phyloP scores from a whole-genome alignment of 2,329 filamentous ascomycete species.

The Talaromyces funiculosus region DNA sequence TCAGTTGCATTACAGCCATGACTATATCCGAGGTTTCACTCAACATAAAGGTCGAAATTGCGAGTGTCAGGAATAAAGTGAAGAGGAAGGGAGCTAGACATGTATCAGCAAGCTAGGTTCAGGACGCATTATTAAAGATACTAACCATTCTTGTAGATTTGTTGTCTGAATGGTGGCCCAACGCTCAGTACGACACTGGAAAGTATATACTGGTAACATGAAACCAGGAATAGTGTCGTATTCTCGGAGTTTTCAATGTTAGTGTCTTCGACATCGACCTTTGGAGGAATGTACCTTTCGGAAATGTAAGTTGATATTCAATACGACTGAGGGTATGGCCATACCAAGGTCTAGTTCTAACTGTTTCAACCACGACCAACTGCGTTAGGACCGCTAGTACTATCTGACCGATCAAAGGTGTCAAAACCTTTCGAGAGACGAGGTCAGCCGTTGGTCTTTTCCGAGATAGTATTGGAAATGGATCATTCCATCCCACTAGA shows the following conservation, averaged over 20 bases:
- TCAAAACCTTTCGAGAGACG: conserved; percentile 86
- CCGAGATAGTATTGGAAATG: conserved; percentile 67
- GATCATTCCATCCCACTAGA: conserved; percentile 86
- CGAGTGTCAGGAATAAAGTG: conserved; percentile 64
- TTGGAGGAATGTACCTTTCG: conserved; percentile 68
- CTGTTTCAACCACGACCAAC: conserved; percentile 64
- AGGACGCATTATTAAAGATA: conserved; percentile 15
- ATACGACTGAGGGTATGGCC: conserved; percentile 8
- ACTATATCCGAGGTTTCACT: conserved; percentile 67
- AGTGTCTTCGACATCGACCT: conserved; percentile 68
- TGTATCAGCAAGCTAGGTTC: conserved; percentile 20
- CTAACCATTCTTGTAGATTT: conserved; percentile 72
- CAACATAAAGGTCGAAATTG: conserved; percentile 73
- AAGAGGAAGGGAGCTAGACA: conserved; percentile 70
- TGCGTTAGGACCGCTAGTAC: conserved; percentile 72
- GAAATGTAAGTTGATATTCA: conserved; percentile 19
- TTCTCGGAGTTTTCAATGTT: conserved; percentile 92
- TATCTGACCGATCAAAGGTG: conserved; percentile 85
- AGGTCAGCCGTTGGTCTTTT: conserved; percentile 90
- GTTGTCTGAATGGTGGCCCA: conserved; percentile 82
- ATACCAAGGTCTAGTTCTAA: conserved; percentile 74
- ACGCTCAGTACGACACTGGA: conserved; percentile 84
- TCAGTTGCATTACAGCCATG: conserved; percentile 75
- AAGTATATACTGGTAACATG: conserved; percentile 91
- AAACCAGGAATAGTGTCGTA: conserved; percentile 80